These are phyloP conservation scores for Magnaporthales sp. DNA, from an alignment of 2,329 filamentous ascomycete species.

Conservation along the genomic window DNA sequence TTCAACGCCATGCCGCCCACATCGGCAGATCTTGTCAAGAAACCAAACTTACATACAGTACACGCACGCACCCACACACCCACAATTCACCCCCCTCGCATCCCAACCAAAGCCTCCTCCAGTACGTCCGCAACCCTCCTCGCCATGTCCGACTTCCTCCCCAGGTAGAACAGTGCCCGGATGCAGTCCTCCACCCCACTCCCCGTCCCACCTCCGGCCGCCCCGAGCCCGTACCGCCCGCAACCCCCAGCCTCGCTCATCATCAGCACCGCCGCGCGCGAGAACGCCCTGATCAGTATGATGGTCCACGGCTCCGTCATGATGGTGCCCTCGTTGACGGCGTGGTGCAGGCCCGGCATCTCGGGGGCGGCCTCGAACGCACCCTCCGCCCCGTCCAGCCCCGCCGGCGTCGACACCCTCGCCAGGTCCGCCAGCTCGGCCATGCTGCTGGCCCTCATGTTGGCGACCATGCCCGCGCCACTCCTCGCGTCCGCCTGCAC, in stretches of 20 bases:
- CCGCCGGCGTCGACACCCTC: slow-evolving; percentile 29
- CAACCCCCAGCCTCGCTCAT: slow-evolving; percentile 26
- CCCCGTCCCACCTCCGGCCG: slow-evolving; percentile 19
- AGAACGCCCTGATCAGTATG: slow-evolving; percentile 43
- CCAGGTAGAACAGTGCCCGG: slow-evolving; percentile 43
- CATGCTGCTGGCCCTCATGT: slow-evolving; percentile 33
- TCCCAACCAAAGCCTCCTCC: slow-evolving; percentile 17
- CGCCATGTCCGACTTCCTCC: slow-evolving; percentile 43
- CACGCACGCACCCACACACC: background rate
- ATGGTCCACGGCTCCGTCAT: slow-evolving; percentile 53
- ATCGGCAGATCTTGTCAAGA: background rate
- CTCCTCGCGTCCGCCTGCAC: slow-evolving; percentile 18
- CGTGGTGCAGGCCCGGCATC: slow-evolving; percentile 39
- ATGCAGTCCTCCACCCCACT: slow-evolving; percentile 37
- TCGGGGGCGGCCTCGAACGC: slow-evolving; percentile 10
- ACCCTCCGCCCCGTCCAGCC: slow-evolving; percentile 11
- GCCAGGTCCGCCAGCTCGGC: slow-evolving; percentile 39
- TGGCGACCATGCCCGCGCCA: slow-evolving; percentile 23
- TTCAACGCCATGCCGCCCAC: background rate
- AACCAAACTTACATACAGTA: background rate
- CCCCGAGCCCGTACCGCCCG: slow-evolving; percentile 13
- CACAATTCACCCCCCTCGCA: background rate
- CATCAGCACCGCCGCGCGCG: slow-evolving; percentile 31
- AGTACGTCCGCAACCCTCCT: slow-evolving; percentile 41
- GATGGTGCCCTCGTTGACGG: slow-evolving; percentile 44